A percentile compares a stretch with the other conserved stretches of the same genome.
Evolutionary conservation across 371 early-diverging fungal species (phyloP).

Genomic region (Rhizopus delemar): DNA sequence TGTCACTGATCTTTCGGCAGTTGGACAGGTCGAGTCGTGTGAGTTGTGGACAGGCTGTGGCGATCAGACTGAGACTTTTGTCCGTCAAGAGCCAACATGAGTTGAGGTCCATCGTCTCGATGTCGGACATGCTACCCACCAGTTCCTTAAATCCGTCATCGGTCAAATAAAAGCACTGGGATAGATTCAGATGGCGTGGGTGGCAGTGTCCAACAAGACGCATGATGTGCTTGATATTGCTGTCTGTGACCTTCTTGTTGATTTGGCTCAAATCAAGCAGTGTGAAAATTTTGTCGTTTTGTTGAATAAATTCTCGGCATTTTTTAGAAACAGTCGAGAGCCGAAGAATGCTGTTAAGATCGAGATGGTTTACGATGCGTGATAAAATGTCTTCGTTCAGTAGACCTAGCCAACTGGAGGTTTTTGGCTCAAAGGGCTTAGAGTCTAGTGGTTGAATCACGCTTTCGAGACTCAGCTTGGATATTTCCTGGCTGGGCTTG

Average conservation of each 20-base stretch:
- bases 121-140: constrained; percentile 30
- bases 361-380: constrained; percentile 30
- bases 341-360: constrained; percentile 28
- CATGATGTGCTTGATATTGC: constrained; percentile 12
- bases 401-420: constrained; percentile 5
- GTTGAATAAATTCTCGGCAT: constrained; percentile 34
- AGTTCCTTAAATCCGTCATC: constrained; percentile 48
- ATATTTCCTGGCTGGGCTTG: constrained; percentile 12
- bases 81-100: constrained; percentile 84
- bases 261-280: constrained; percentile 43
- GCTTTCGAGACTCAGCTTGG: not conserved
- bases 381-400: constrained; percentile 23
- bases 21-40: constrained; percentile 70
- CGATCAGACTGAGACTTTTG: constrained; percentile 53
- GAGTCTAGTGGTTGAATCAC: too few species aligned
- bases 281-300: constrained; percentile 30
- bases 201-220: constrained; percentile 20
- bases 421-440: not conserved
- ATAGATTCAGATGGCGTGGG: constrained; percentile 27
- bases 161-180: constrained; percentile 56
- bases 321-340: constrained; percentile 26
- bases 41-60: constrained; percentile 40
- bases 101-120: constrained; percentile 62
- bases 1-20: constrained; percentile 78
- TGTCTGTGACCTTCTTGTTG: constrained; percentile 51